These are phyloP conservation scores for Pyrenophora tritici-repentis DNA, from an alignment of 2,329 filamentous ascomycete species.

Conservation along the genomic window DNA sequence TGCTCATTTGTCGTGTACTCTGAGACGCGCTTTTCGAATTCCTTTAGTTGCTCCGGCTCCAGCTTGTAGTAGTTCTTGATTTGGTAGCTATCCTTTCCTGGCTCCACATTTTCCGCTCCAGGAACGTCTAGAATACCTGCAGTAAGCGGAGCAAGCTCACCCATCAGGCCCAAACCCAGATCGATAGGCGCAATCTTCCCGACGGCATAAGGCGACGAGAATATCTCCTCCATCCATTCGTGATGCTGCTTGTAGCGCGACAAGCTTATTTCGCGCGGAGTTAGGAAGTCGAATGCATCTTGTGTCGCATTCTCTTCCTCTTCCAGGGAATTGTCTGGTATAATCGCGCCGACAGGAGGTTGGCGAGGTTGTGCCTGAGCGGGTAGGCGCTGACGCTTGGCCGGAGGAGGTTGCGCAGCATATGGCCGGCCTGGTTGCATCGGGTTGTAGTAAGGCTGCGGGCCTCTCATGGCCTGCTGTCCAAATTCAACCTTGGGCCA, in stretches of 20 bases:
- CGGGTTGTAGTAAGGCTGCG: constrained; percentile 42
- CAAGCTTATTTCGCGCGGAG: constrained; percentile 85
- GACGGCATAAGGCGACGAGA: constrained; percentile 86
- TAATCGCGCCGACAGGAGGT: constrained; percentile 34
- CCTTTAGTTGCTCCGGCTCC: constrained; percentile 75
- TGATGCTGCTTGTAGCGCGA: constrained; percentile 92
- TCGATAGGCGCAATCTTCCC: constrained; percentile 85
- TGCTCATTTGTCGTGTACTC: constrained; percentile 74
- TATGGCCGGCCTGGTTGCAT: constrained; percentile 43
- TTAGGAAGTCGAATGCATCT: constrained; percentile 87
- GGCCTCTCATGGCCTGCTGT: constrained; percentile 33
- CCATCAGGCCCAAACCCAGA: constrained; percentile 77
- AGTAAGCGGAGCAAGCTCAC: constrained; percentile 80
- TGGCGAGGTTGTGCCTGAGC: constrained; percentile 52
- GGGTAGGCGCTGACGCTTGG: constrained; percentile 52
- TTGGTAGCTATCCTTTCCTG: constrained; percentile 31
- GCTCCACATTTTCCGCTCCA: constrained; percentile 37
- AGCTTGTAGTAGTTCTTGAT: constrained; percentile 67
- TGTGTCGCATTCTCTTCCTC: constrained; percentile 88
- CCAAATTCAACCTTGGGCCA: constrained; percentile 86
- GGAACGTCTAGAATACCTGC: constrained; percentile 77
- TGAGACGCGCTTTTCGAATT: constrained; percentile 79
- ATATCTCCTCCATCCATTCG: constrained; percentile 98
- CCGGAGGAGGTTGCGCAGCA: constrained; percentile 50
- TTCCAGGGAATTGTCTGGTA: constrained; percentile 63